These are phyloP conservation scores for Ophiocordyceps sinensis DNA, from an alignment of 2,329 filamentous ascomycete genomes.

Conservation along the genomic window DNA sequence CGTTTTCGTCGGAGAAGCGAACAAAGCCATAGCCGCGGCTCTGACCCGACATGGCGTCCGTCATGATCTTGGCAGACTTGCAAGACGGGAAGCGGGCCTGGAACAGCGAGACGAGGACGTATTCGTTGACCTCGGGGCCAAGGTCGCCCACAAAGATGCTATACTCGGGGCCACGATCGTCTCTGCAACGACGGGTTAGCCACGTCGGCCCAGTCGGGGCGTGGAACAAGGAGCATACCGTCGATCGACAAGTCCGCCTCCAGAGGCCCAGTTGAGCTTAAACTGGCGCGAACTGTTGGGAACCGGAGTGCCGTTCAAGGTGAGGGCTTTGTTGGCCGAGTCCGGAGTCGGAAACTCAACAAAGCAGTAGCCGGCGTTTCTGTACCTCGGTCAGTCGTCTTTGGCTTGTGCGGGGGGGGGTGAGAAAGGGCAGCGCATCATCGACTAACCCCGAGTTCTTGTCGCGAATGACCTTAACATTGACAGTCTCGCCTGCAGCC, in stretches of 20 bases:
- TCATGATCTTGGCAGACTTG: slow-evolving; percentile 99
- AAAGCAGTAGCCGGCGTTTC: slow-evolving; percentile 97
- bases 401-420: neutral
- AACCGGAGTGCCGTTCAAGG: slow-evolving; percentile 75
- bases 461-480: slow-evolving; percentile 99
- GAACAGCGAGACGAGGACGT: slow-evolving; percentile 92
- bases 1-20: slow-evolving; percentile 86
- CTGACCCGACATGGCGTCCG: slow-evolving; percentile 93
- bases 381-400: slow-evolving; percentile 18
- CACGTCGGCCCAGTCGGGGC: neutral
- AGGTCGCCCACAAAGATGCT: slow-evolving; percentile 97
- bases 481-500: slow-evolving; percentile 83
- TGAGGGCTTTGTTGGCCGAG: slow-evolving; percentile 81
- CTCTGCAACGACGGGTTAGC: slow-evolving; percentile 32
- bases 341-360: slow-evolving; percentile 79
- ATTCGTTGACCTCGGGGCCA: slow-evolving; percentile 96
- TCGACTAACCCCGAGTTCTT: slow-evolving; percentile 86
- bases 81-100: slow-evolving; percentile 91
- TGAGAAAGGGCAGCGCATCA: neutral
- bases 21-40: slow-evolving; percentile 97
- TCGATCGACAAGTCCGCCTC: slow-evolving; percentile 86
- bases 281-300: slow-evolving; percentile 91
- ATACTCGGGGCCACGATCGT: slow-evolving; percentile 91
- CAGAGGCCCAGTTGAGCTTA: slow-evolving; percentile 99
- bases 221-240: slow-evolving; percentile 38